Evolutionary conservation across 202 grass and related monocot genomes (phyloP), one percentile per base, ranked within the genome.

Genomic region (Hordeum pubiflorum): DNA sequence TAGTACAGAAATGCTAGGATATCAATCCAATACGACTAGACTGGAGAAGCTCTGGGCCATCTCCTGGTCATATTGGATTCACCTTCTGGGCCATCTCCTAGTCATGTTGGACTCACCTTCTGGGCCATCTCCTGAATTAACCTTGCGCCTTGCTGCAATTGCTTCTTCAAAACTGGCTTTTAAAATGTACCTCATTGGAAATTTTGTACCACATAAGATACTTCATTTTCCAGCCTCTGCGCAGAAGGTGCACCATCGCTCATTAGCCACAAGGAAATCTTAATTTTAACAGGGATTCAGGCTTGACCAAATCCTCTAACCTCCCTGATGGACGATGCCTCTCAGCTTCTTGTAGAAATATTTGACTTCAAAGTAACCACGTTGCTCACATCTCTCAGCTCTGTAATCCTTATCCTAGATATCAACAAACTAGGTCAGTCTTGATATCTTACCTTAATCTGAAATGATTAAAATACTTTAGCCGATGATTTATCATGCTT

Each of bases 41-140:
- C 75, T 44, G 58, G 63, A 77, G 57, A 40, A 77, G 36, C 38
- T 77, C 64, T 39, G 64, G n/a, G 36, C n/a, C 64, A 67, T 70
- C 66, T 70, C 21, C 38, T 70, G n/a, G 27, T 29, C 27, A 29
- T 29, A 29, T 29, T 29, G 27, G 27, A 29, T 2, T 29, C 27
- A 29, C 27, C 27, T 29, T 29, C 27, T 29, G 27, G 27, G 27
- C 27, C 27, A 29, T 69, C 66, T 69, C 21, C 38, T 69, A 10
- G 21, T 43, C 21, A 70, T 70, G 43, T 7, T 44, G 66, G 66
- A 44, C 15, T 77, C 23, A 63, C 14, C 22, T 59, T 76, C 52
- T 18, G 38, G 75, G 58, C 6, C 23, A n/a, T 63, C 58, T 63
- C 57, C 5, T 77, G 23, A 77, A 13, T 18, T 44, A 44, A 63